These are phyloP conservation scores for Adansonia digitata DNA, from an alignment of 345 rosid species.

Conservation along the genomic window DNA sequence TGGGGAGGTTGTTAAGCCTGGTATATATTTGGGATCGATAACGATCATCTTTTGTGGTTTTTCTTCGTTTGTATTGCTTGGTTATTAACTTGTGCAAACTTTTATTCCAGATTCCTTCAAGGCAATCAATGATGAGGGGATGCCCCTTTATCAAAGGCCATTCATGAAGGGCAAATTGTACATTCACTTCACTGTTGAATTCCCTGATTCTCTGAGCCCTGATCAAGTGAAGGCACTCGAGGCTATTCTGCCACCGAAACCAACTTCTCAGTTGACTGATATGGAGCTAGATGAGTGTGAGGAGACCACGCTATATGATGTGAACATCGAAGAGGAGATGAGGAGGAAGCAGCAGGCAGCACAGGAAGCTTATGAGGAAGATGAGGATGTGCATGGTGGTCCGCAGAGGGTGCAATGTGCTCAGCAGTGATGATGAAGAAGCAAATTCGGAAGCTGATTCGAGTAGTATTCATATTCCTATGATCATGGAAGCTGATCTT, in stretches of 20 bases:
- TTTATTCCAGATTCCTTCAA: slow-evolving; percentile 50
- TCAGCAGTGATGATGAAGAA: slow-evolving; percentile 44
- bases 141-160: slow-evolving; percentile 67
- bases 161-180: slow-evolving; percentile 88
- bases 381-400: slow-evolving; percentile 43
- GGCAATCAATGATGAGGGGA: slow-evolving; percentile 85
- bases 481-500: no score
- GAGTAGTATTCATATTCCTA: neutral
- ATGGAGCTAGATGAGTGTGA: slow-evolving; percentile 86
- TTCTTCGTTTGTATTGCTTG: neutral
- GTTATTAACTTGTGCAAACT: neutral
- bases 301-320: slow-evolving; percentile 80
- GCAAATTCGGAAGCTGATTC: neutral
- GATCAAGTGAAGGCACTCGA: slow-evolving; percentile 68
- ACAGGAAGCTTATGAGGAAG: slow-evolving; percentile 58
- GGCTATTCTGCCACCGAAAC: slow-evolving; percentile 50
- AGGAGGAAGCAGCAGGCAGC: slow-evolving; percentile 57
- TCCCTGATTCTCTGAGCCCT: slow-evolving; percentile 65
- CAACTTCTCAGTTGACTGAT: slow-evolving; percentile 39
- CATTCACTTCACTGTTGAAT: slow-evolving; percentile 73
- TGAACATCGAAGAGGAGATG: slow-evolving; percentile 84
- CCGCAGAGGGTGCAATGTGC: slow-evolving; percentile 68
- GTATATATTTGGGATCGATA: no score
- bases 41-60: no score
- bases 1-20: slow-evolving; percentile 89